A percentile compares a stretch with the other conserved stretches of the same genome.
These are phyloP conservation scores for Leccinum variabile DNA, from an alignment of 1,284 basidiomycete genomes.

Conservation along the genomic window DNA sequence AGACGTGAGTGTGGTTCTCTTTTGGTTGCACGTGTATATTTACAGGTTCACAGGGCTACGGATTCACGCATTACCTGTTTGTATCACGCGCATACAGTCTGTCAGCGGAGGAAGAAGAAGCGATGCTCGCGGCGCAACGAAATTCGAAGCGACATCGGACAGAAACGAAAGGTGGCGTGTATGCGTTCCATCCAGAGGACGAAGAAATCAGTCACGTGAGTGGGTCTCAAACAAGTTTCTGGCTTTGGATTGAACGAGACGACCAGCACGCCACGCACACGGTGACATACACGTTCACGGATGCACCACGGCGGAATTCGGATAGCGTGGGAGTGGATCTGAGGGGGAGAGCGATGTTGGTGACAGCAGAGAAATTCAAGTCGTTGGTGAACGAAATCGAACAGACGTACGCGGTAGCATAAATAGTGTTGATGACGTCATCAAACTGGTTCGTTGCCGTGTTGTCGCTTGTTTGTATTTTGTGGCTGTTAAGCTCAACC, in stretches of 20 bases:
- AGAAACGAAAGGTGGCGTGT: constrained; percentile 45
- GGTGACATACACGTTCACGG: constrained; percentile 67
- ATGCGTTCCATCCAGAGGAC: constrained; percentile 86
- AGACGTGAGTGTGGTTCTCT: constrained; percentile 44
- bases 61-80: constrained; percentile 70
- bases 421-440: background rate
- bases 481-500: constrained; percentile 22
- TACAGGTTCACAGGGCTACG: constrained; percentile 55
- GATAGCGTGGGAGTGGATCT: constrained; percentile 82
- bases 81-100: constrained; percentile 75
- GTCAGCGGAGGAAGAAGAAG: constrained; percentile 57
- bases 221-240: background rate
- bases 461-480: constrained; percentile 23
- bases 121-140: constrained; percentile 25
- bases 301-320: constrained; percentile 54
- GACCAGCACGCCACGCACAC: constrained; percentile 59
- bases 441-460: constrained; percentile 11
- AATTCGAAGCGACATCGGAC: constrained; percentile 28
- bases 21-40: background rate
- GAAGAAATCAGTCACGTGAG: constrained; percentile 66
- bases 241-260: background rate
- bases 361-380: constrained; percentile 48
- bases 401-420: constrained; percentile 33
- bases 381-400: constrained; percentile 41
- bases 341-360: constrained; percentile 73